These are phyloP conservation scores for Fusarium sp. DNA, from an alignment of 2,329 filamentous ascomycete species.

Conservation along the genomic window DNA sequence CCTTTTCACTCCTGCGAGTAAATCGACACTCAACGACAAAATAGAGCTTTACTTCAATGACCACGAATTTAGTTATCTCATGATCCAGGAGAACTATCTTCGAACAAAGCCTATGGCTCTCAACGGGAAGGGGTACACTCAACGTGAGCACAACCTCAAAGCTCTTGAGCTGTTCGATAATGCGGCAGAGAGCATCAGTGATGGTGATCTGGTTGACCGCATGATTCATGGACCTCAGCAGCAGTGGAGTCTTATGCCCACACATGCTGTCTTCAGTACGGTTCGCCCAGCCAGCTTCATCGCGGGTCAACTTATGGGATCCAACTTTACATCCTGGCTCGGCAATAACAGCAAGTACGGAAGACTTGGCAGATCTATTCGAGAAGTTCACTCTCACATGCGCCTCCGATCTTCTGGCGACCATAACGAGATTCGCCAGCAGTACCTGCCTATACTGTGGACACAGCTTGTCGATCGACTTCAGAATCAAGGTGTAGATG, in stretches of 20 bases:
- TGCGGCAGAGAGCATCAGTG: conserved; percentile 95
- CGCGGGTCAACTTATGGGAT: conserved; percentile 79
- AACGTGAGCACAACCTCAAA: conserved; percentile 80
- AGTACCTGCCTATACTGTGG: conserved; percentile 93
- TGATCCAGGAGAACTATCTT: conserved; percentile 99
- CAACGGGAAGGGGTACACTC: conserved; percentile 65
- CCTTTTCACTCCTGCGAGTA: conserved; percentile 86
- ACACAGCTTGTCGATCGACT: conserved; percentile 80
- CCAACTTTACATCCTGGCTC: conserved; percentile 89
- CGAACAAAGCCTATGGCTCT: conserved; percentile 79
- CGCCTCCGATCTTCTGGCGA: conserved; percentile 90
- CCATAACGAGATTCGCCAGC: conserved; percentile 91
- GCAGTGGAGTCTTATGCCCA: conserved; percentile 98
- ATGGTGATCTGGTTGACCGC: conserved; percentile 93
- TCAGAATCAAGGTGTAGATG: conserved; percentile 82
- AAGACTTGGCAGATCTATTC: conserved; percentile 82
- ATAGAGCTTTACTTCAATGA: conserved; percentile 99
- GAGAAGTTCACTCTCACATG: conserved; percentile 98
- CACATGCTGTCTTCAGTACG: conserved; percentile 94
- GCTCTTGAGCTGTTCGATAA: conserved; percentile 86
- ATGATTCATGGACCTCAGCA: conserved; percentile 99
- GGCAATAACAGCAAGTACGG: conserved; percentile 92
- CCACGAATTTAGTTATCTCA: conserved; percentile 95
- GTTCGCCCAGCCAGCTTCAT: conserved; percentile 91
- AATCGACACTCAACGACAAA: conserved; percentile 93